Evolutionary conservation across 1,284 basidiomycete species (phyloP), one percentile per base, ranked within the genome.

Genomic region (Omphalotus olearius): DNA sequence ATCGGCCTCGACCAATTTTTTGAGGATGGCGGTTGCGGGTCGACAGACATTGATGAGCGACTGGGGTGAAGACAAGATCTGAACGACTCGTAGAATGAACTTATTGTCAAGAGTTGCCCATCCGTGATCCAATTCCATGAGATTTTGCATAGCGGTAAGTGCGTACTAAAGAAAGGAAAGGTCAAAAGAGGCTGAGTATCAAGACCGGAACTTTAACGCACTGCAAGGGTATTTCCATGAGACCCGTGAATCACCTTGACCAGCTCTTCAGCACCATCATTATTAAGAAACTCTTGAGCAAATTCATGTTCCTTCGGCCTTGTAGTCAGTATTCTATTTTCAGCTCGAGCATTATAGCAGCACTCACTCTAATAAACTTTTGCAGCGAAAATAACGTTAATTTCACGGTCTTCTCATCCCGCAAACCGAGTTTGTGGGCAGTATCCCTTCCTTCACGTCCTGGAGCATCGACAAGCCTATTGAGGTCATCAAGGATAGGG

Each of bases 11-110:
- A 94, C 90, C 16, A 95, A 79, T 59, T 87, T 87, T 70, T 92
- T 91, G 54, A 96, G 76, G 53, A 96, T 94, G 41, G 90, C 86
- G n/a, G 93, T 97, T 1, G 95, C 93, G 10, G 95, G 95, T n/a
- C 95, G 85, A 60, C 92, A 91, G 57, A 98, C 89, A 59, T 99
- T 99, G 73, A 95, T 85, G n/a, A 85, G 79, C 39, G 88, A 83
- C 47, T 80, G 75, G 14, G 85, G 72, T 0, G 88, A 83, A 3
- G 89, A 84, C 37, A 97, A 77, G 55, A 95, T 88, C 58, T 85
- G 78, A 20, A 96, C 91, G 39, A 97, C 79, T 62, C 79, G 80
- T 59, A 80, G 76, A 53, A 94, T 88, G 66, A 96, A 92, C 11
- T 66, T 66, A 47, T 82, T 75, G 57, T 84, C 81, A 11, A 95